Base-by-base conservation (phyloP, 176 grass and related monocot species). In the Aegilops speltoides region DNA sequence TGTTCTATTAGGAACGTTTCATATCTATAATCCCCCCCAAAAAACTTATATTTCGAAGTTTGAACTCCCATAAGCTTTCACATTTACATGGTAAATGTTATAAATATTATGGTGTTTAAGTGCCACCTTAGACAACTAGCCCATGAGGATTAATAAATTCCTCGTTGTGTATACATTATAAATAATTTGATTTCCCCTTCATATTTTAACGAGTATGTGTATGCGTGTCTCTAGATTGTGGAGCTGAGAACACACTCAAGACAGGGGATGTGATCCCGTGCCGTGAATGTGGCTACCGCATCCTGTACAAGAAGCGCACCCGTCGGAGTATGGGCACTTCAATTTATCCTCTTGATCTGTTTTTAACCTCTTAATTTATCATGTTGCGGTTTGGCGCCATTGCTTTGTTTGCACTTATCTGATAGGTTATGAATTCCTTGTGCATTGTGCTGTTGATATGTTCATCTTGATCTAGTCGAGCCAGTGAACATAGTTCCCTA, bases 271-370 rank as follows among this genome's bases (percentile, higher is more conserved):
- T 87, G 19, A 90, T 90, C 84, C 84, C 83, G 89, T 90, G 84
- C 33, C 80, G 89, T 57, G 89, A 90, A 52, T 90, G 84, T 7
- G 89, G 89, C 33, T 90, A 90, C 65, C 89, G 89, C 84, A 90
- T 90, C 84, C 74, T 90, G 43, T 90, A 90, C 67, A 90, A 87
- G 89, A 90, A 90, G 74, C 80, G 89, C 38, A 90, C 89, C 31
- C 84, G 66, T 32, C 56, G 84, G 24, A 90, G 89, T 90, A 90
- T 2, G 80, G 36, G 7, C 10, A 10, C 13, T 20, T 56, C 8
- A 25, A 38, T 75, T 40, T 24, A 28, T 74, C 40, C 43, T 59
- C 33, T 40, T 7, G 17, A 22, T 59, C 19, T 59, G 19, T 59
- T 20, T 76, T 76, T 24, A 28, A 75, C 62, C 25, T 1, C n/a